phyloP scores from a whole-genome alignment of 225 moss, liverwort and hornwort genomes.

The Rhytidiadelphus loreus region DNA sequence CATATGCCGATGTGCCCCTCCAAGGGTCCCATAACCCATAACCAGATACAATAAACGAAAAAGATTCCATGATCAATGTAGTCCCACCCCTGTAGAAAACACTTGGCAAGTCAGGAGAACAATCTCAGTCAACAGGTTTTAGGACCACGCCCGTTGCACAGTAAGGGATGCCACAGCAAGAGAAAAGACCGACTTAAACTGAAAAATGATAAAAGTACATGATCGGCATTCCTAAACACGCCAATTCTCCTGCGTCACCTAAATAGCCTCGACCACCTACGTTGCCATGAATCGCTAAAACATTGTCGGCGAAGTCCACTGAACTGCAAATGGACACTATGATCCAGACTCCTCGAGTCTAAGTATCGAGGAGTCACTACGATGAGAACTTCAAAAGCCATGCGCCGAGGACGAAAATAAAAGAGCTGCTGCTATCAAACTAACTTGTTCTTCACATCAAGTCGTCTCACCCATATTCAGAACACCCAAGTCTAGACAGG shows the following conservation, averaged over 20 bases:
- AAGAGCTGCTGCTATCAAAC: background rate
- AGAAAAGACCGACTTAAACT: conserved; percentile 4
- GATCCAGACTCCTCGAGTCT: background rate
- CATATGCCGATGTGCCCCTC: background rate
- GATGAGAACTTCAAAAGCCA: background rate
- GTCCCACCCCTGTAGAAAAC: background rate
- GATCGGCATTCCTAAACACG: conserved; percentile 25
- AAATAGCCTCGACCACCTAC: background rate
- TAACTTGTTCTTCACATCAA: background rate
- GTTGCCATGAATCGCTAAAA: conserved; percentile 1
- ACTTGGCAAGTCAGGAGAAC: background rate
- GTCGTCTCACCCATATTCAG: background rate
- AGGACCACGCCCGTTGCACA: background rate
- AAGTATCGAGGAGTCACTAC: background rate
- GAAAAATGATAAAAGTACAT: conserved; percentile 43
- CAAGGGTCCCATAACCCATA: background rate
- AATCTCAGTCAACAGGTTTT: background rate
- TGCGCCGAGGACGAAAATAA: background rate
- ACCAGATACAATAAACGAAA: background rate
- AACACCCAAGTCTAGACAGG: background rate
- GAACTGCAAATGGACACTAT: conserved; percentile 13
- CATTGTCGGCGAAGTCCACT: conserved; percentile 3
- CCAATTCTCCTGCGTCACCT: conserved; percentile 13
- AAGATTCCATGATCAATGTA: background rate
- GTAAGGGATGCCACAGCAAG: background rate